Conservation (phyloP, 2,329 filamentous ascomycete species). For the Podosphaera xanthii region DNA sequence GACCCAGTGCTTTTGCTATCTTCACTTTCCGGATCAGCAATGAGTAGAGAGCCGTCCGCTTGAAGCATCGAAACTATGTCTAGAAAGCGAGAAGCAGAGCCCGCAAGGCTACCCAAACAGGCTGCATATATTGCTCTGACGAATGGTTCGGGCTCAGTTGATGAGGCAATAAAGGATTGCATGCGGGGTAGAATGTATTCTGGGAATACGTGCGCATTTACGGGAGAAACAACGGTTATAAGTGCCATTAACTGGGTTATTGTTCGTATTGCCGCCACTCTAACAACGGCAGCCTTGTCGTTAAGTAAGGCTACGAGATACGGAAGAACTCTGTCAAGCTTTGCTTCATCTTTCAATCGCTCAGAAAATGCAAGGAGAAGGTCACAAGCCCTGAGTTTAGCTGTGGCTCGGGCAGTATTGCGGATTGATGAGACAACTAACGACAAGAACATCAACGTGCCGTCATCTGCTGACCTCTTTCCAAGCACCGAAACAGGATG, state of each 20-base stretch:
- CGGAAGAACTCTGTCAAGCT: conserved; percentile 76
- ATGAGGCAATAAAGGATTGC: conserved; percentile 31
- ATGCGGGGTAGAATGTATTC: conserved; percentile 45
- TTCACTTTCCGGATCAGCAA: conserved; percentile 59
- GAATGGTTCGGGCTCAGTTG: conserved; percentile 37
- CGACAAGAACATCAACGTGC: conserved; percentile 77
- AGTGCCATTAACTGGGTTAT: conserved; percentile 74
- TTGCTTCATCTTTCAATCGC: conserved; percentile 79
- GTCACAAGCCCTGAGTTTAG: conserved; percentile 73
- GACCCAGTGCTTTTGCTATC: conserved; percentile 42
- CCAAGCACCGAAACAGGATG: conserved; percentile 39
- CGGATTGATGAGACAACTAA: conserved; percentile 72
- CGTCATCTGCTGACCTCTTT: conserved; percentile 52
- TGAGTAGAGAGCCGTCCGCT: conserved; percentile 59
- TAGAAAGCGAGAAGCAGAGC: conserved; percentile 63
- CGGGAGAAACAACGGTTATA: conserved; percentile 65
- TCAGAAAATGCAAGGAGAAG: conserved; percentile 81
- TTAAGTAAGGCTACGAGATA: conserved; percentile 67
- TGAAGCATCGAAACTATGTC: conserved; percentile 78
- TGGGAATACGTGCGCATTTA: conserved; percentile 45
- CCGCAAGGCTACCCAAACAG: conserved; percentile 70
- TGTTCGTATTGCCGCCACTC: conserved; percentile 63
- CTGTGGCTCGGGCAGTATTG: conserved; percentile 72
- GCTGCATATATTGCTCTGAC: conserved; percentile 84
- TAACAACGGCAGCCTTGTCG: conserved; percentile 65